These are phyloP conservation scores for Cladophialophora bantiana DNA, from an alignment of 2,329 filamentous ascomycete species.

Conservation along the genomic window DNA sequence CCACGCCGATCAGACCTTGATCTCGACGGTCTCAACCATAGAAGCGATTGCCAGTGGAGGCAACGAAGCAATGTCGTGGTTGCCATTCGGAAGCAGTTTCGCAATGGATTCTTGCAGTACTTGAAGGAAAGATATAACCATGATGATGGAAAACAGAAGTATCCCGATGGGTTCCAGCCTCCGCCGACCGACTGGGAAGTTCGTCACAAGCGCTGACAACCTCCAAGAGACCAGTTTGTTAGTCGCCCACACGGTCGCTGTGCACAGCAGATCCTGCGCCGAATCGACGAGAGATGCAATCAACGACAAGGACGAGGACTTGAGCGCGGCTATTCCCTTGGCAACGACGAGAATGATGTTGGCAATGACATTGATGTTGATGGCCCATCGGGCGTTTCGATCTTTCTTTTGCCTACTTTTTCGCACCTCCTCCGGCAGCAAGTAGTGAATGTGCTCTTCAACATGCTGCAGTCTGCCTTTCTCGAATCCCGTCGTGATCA, in stretches of 20 bases:
- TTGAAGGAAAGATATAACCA: conserved; percentile 69
- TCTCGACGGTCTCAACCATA: conserved; percentile 63
- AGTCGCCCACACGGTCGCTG: conserved; percentile 67
- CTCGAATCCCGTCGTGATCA: conserved; percentile 63
- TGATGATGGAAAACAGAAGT: conserved; percentile 68
- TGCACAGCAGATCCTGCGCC: conserved; percentile 66
- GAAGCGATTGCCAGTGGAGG: conserved; percentile 63
- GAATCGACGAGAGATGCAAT: conserved; percentile 69
- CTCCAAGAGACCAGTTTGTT: conserved; percentile 67
- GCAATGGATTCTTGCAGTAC: conserved; percentile 67
- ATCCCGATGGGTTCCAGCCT: conserved; percentile 68
- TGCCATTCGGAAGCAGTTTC: conserved; percentile 60
- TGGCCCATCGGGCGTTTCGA: conserved; percentile 62
- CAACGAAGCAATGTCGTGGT: conserved; percentile 45
- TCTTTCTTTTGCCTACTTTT: conserved; percentile 56
- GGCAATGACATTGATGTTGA: conserved; percentile 67
- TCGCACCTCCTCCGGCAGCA: conserved; percentile 63
- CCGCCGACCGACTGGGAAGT: conserved; percentile 65
- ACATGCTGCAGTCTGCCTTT: conserved; percentile 60
- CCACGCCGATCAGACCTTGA: conserved; percentile 67
- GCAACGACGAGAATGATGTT: conserved; percentile 64
- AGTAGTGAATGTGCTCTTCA: conserved; percentile 60
- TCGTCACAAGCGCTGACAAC: conserved; percentile 56
- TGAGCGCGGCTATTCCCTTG: conserved; percentile 63
- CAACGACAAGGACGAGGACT: conserved; percentile 65